Percentiles rank a stretch among this genome's conserved stretches.
These are phyloP conservation scores for Umbellularia californica DNA, from an alignment of 164 flowering plant species.

Conservation along the genomic window DNA sequence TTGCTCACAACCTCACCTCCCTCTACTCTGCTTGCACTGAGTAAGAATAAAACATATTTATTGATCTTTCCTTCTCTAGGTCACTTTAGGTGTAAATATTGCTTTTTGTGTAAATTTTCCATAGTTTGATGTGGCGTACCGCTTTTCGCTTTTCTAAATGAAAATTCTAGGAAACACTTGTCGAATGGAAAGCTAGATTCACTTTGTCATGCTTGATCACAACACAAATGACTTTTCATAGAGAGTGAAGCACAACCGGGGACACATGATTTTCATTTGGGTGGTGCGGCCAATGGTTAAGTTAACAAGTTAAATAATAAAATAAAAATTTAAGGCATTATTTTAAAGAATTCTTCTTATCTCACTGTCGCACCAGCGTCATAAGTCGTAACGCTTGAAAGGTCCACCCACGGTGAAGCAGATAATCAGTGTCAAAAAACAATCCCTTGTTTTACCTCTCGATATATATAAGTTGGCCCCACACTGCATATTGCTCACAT, in stretches of 20 bases:
- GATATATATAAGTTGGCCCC: not conserved
- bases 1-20: conserved; percentile 32
- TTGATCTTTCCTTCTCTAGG: too few relatives aligned
- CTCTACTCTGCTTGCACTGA: conserved; percentile 14
- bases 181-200: not conserved
- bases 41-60: conserved; percentile 14
- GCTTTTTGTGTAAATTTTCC: not conserved
- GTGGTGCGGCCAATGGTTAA: too few relatives aligned
- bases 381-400: too few relatives aligned
- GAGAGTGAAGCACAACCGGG: not conserved
- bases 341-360: too few relatives aligned
- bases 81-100: not conserved
- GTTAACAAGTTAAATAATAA: too few relatives aligned
- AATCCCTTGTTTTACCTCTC: not conserved
- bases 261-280: too few relatives aligned
- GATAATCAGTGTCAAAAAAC: not conserved
- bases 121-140: not conserved
- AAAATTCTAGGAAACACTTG: too few relatives aligned
- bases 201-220: not conserved
- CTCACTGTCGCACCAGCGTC: too few relatives aligned
- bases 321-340: too few relatives aligned
- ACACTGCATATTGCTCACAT: too few relatives aligned
- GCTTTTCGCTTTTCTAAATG: not conserved
- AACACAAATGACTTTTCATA: not conserved
- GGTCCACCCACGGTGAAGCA: not conserved